These are phyloP conservation scores for Xylaria nigripes DNA, from an alignment of 495 filamentous ascomycete genomes.

Conservation along the genomic window DNA sequence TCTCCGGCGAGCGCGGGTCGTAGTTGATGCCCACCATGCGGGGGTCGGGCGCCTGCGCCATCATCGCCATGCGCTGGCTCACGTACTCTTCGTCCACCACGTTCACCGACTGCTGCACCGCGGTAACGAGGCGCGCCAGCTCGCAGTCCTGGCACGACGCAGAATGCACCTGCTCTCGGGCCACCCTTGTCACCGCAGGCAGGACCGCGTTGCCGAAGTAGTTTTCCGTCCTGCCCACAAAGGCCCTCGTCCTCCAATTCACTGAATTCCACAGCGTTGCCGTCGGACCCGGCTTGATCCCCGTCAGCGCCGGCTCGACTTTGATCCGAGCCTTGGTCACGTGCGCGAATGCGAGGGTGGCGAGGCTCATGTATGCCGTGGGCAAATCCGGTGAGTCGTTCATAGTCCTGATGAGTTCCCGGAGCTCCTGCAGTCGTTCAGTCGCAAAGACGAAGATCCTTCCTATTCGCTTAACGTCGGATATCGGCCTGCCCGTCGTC, in stretches of 20 bases:
- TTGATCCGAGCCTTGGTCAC: slow-evolving; percentile 20
- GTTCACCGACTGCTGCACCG: slow-evolving; percentile 22
- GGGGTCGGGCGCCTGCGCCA: slow-evolving; percentile 26
- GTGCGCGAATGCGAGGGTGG: slow-evolving; percentile 25
- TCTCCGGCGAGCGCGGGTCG: slow-evolving; percentile 26
- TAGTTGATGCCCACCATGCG: slow-evolving; percentile 27
- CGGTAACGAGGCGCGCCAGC: slow-evolving; percentile 18
- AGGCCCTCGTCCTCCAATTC: slow-evolving; percentile 26
- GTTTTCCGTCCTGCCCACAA: slow-evolving; percentile 22
- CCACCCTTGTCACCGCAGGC: slow-evolving; percentile 17
- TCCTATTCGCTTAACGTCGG: slow-evolving; percentile 22
- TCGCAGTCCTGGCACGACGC: slow-evolving; percentile 16
- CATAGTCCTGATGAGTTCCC: slow-evolving; percentile 14
- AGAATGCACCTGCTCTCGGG: slow-evolving; percentile 11
- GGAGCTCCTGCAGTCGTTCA: slow-evolving; percentile 19
- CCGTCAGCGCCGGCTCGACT: slow-evolving; percentile 16
- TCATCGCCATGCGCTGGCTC: slow-evolving; percentile 21
- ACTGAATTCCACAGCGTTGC: slow-evolving; percentile 27
- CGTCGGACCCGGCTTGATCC: slow-evolving; percentile 10
- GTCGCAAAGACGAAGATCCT: slow-evolving; percentile 30
- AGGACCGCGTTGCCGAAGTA: slow-evolving; percentile 30
- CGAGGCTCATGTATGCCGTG: slow-evolving; percentile 26
- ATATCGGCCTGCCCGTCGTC: slow-evolving; percentile 16
- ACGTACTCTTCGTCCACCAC: slow-evolving; percentile 28
- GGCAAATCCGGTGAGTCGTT: slow-evolving; percentile 16